Evolutionary conservation across 495 filamentous ascomycete species (phyloP), one percentile per base, ranked within the genome.

Genomic region (Venustampulla echinocandica): DNA sequence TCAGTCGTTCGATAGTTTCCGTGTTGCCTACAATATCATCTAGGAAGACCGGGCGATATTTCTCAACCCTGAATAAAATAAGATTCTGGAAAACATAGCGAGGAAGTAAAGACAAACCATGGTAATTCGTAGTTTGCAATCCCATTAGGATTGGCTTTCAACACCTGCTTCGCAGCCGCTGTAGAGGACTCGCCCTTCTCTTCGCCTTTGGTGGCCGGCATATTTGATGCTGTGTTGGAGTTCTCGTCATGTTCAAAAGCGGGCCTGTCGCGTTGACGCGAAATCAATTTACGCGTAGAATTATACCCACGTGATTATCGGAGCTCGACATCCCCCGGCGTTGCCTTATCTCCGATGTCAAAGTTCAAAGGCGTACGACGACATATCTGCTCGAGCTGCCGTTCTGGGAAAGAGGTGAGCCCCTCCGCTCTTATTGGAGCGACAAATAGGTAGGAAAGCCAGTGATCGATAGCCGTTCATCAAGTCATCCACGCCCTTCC

Each of bases 21-120:
- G 82, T 93, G 62, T 99, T 99, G 50, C 92, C 92, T 44, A 97
- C 93, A 40, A 99, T 80, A 61, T 99, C 92, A 68, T 96, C 88
- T 25, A 99, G 82, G 69, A 88, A 86, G 41, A 90, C 70, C 0
- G 92, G 92, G 33, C 92, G 79, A 67, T 99, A 99, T 63, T 99
- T 99, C 65, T 99, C 92, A 28, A 99, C 93, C 92, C 92, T 96
- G 50, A 23, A 24, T 15, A 11, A 51, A 59, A 60, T 41, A 56
- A 32, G 4, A 25, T 47, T 48, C 6, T 52, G 32, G 19, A 17
- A n/a, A 19, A 38, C 42, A 43, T 22, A 22, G 33, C 27, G 55
- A 42, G 54, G 36, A 21, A 42, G n/a, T 10, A 33, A 7, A 30
- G 20, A 60, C 73, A 40, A 68, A 93, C 90, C 90, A 96, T 68